A percentile compares a stretch with the other conserved stretches of the same genome.
These are phyloP conservation scores for Dryas alaskensis DNA, from an alignment of 306 rosid species.

Conservation along the genomic window DNA sequence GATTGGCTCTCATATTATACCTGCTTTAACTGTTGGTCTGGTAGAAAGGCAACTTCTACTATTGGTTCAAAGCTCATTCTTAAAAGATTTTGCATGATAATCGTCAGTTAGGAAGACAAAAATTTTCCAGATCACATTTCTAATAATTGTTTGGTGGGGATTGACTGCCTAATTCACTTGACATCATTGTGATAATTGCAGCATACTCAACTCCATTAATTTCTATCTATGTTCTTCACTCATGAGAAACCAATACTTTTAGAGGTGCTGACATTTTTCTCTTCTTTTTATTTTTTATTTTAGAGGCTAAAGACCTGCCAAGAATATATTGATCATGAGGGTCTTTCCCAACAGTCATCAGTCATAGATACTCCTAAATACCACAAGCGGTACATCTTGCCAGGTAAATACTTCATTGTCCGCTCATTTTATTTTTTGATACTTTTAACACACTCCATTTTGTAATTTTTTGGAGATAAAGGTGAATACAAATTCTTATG, in stretches of 20 bases:
- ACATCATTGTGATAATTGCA: not conserved
- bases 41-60: not conserved
- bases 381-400: constrained; percentile 81
- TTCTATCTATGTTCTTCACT: constrained; percentile 7
- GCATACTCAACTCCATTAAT: not conserved
- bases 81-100: not conserved
- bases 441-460: not conserved
- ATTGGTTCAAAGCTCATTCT: not conserved
- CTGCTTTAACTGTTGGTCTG: not conserved
- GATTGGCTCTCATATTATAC: not conserved
- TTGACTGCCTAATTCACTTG: not conserved
- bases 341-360: constrained; percentile 73
- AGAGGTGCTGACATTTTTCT: constrained; percentile 2
- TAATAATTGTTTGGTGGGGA: not conserved
- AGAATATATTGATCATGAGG: constrained; percentile 73
- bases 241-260: constrained; percentile 22
- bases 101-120: not conserved
- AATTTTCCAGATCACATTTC: not conserved
- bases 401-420: constrained; percentile 51
- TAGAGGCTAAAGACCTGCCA: constrained; percentile 90
- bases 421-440: not conserved
- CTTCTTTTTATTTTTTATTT: constrained; percentile 15
- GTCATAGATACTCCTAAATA: constrained; percentile 83
- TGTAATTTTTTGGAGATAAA: constrained; percentile 13
- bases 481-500: not conserved